Conservation (phyloP, 495 filamentous ascomycete species). For the Penicillium nucicola region DNA sequence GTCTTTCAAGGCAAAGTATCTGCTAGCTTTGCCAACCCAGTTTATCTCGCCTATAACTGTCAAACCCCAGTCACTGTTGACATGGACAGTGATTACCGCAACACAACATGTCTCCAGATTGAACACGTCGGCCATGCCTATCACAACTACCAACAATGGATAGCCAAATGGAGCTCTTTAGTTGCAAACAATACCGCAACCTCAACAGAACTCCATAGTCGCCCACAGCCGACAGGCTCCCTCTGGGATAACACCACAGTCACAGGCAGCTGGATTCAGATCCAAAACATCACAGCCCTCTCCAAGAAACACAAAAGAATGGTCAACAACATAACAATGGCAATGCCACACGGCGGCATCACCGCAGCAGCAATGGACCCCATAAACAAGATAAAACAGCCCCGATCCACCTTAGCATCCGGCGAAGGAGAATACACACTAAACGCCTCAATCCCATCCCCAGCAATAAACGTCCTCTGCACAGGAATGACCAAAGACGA, state of each 20-base stretch:
- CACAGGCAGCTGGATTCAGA: slow-evolving; percentile 57
- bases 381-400: slow-evolving; percentile 63
- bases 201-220: slow-evolving; percentile 29
- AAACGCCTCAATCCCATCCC: slow-evolving; percentile 60
- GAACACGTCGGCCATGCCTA: slow-evolving; percentile 60
- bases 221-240: slow-evolving; percentile 53
- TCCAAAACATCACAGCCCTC: slow-evolving; percentile 39
- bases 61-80: slow-evolving; percentile 51
- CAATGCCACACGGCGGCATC: slow-evolving; percentile 69
- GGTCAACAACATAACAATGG: slow-evolving; percentile 70
- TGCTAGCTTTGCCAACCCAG: slow-evolving; percentile 55
- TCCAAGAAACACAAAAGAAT: slow-evolving; percentile 48
- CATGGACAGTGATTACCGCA: slow-evolving; percentile 31
- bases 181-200: slow-evolving; percentile 31
- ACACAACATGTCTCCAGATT: slow-evolving; percentile 59
- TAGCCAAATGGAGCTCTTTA: slow-evolving; percentile 47
- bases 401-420: slow-evolving; percentile 55
- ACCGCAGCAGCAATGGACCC: slow-evolving; percentile 56
- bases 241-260: slow-evolving; percentile 66
- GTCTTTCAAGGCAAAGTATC: slow-evolving; percentile 54
- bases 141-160: slow-evolving; percentile 49
- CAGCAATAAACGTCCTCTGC: slow-evolving; percentile 68
- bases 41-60: slow-evolving; percentile 51
- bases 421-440: slow-evolving; percentile 66
- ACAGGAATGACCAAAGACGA: slow-evolving; percentile 56